Base-by-base conservation (phyloP, 257 asterid species). In the Nicotiana undulata region DNA sequence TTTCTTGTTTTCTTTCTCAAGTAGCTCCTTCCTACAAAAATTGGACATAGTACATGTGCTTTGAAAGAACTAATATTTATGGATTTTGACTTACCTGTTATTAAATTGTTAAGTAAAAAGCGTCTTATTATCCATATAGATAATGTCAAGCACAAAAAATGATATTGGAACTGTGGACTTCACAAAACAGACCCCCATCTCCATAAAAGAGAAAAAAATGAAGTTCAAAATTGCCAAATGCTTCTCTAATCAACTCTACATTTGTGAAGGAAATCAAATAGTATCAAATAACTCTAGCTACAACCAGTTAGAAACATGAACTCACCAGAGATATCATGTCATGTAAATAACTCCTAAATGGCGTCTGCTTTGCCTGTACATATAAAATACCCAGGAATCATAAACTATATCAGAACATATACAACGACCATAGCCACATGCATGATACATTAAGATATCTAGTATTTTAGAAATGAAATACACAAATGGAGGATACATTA, bases 321-420 rank as follows among this genome's bases (percentile, higher is more conserved):
- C 92, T 87, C 83, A 92, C 92, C 76, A 87, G 85, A 85, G 89
- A 81, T 75, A 90, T 40, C 95, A 92, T 92, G 28, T 91, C 91
- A 83, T 85, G 94, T 4, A 92, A 89, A 85, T 92, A 90, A 88
- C 87, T 83, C 89, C 92, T 87, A 83, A 86, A 90, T 26, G 97
- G 97, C 18, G 97, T 92, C 85, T 92, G 97, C 91, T 84, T 79
- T 64, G 91, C 94, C 97, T 90, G 93, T 80, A 80, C 32, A 83
- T 58, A 29, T 15, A 56, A 75, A 46, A 75, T 40, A 37, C 22
- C 20, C 44, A 55, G 31, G 72, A 60, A 72, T 13, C 44, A 55
- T 3, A 59, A 68, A 11, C 6, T 34, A 29, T 15, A 40, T 16
- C 13, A 78, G 64, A 32, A n/a, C 18, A 34, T 16, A 52, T 13